Evolutionary conservation across 352 stramenopile species (phyloP).

Genomic region (Thraustochytrium sp.): DNA sequence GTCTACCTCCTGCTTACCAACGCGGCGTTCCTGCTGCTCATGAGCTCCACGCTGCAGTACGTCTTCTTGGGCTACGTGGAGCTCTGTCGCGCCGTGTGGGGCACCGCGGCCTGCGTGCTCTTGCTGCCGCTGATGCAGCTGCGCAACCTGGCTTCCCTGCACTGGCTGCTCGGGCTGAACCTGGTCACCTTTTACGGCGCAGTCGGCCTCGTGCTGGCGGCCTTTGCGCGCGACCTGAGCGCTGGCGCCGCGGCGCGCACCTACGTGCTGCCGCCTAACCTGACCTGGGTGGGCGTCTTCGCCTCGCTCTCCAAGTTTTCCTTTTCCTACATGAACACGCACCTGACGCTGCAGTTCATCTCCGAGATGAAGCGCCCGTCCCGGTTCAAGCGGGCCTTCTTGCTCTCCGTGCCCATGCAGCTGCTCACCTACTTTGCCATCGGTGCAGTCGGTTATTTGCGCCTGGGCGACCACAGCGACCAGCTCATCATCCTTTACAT

Average conservation of each 20-base stretch:
- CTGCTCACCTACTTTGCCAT: background rate
- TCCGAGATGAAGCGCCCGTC: background rate
- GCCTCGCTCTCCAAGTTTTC: constrained; percentile 11
- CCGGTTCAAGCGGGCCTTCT: background rate
- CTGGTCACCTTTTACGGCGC: background rate
- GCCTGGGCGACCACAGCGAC: background rate
- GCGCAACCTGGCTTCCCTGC: background rate
- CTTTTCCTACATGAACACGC: constrained; percentile 18
- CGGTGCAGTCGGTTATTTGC: background rate
- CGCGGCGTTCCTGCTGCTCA: background rate
- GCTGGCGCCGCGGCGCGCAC: background rate
- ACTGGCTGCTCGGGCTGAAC: background rate
- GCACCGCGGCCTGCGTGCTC: background rate
- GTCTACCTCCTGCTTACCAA: background rate
- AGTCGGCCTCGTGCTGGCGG: background rate
- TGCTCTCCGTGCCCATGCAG: constrained; percentile 6
- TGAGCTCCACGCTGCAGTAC: constrained; percentile 9
- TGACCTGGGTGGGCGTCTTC: background rate
- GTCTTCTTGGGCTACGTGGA: background rate
- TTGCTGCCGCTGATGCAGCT: constrained; percentile 3
- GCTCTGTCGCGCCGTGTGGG: background rate
- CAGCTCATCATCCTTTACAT: background rate
- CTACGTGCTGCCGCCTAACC: background rate
- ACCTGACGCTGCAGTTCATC: background rate
- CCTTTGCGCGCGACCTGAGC: background rate